Conservation (phyloP, 2,329 filamentous ascomycete genomes). For the Aspergillus brasiliensis region DNA sequence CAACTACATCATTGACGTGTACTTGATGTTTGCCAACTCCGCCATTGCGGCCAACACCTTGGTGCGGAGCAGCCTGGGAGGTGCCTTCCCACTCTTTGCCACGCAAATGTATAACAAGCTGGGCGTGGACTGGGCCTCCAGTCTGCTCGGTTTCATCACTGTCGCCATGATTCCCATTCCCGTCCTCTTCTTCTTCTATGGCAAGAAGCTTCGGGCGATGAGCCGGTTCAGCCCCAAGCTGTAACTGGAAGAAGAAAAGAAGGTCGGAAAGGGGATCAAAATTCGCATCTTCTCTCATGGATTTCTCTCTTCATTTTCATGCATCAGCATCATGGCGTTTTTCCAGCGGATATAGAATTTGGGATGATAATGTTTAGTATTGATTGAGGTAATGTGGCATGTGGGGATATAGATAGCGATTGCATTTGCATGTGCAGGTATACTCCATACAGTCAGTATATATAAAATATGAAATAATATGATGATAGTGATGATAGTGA, state of each 20-base stretch:
- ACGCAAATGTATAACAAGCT: conserved; percentile 39
- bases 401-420: background rate
- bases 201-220: conserved; percentile 45
- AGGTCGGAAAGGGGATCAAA: background rate
- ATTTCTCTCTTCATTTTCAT: background rate
- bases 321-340: background rate
- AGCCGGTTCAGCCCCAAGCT: conserved; percentile 44
- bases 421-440: background rate
- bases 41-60: conserved; percentile 42
- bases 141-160: conserved; percentile 39
- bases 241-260: conserved; percentile 1
- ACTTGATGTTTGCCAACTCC: conserved; percentile 41
- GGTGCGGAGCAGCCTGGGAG: conserved; percentile 36
- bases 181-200: conserved; percentile 51
- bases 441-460: background rate
- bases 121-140: conserved; percentile 41
- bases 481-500: too few species aligned
- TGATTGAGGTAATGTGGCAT: background rate
- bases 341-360: background rate
- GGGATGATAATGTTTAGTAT: conserved; percentile 4
- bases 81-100: conserved; percentile 34
- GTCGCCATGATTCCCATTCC: conserved; percentile 49
- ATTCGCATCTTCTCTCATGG: background rate
- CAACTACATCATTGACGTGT: conserved; percentile 46
- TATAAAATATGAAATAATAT: background rate